Base-by-base conservation (phyloP, 2,329 filamentous ascomycete species). In the Fusarium temperatum region DNA sequence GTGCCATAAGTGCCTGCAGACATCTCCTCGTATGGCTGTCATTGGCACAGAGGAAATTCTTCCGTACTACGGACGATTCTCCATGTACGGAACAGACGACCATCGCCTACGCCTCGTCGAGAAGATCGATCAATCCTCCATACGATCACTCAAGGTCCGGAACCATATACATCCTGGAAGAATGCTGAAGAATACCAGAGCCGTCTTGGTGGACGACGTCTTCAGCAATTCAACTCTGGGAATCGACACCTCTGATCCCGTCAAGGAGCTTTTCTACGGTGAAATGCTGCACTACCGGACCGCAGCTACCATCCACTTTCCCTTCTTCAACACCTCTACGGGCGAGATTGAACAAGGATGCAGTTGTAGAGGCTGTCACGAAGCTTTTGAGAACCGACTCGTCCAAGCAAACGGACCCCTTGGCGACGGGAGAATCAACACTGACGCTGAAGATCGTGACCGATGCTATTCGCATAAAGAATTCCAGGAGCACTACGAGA, bases 321-420 rank as follows among this genome's bases (percentile, higher is more conserved):
- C 50, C 3, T 53, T 8, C 13, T 4, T 36, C 1, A 36, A 53
- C 18, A 22, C n/a, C n/a, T 20, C n/a, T 3, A 53, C n/a, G 0
- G 4, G 32, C 3, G 18, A 8, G 2, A 2, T 14, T 0, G 50
- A 53, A 8, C 7, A 36, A 12, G 50, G 50, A 2, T 15, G 13
- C 0, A 26, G 17, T 6, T 53, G 50, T 13, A 36, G 18, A 12
- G 50, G 50, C 4, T 53, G 50, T 3, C n/a, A 53, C 0, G n/a
- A 53, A 15, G n/a, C 12, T 0, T 39, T 28, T 5, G 15, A 36
- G 15, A 36, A 18, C 35, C 15, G 35, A 10, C 35, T 5, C 35
- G 35, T 10, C 35, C 35, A 10, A 8, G 17, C 35, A 36, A 18
- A 36, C 35, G 32, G 32, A 35, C 1, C 32, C 0, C 3, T 35